phyloP scores from a whole-genome alignment of 495 filamentous ascomycete species.

The Podospora sp. region DNA sequence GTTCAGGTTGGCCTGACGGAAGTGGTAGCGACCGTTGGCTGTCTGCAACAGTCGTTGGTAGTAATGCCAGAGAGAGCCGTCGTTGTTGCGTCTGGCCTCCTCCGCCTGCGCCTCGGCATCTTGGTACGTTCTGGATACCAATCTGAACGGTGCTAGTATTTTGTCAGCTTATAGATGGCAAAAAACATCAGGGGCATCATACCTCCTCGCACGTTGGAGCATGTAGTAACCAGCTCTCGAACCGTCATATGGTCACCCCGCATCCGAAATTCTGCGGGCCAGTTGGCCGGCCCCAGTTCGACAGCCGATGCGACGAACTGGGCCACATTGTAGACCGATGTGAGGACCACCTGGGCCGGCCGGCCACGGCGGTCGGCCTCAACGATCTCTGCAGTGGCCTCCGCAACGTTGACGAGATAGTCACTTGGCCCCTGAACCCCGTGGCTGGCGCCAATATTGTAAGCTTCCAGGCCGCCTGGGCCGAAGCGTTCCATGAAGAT shows the following conservation, averaged over 20 bases:
- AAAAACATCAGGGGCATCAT: constrained; percentile 20
- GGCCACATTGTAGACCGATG: constrained; percentile 66
- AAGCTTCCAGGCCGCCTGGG: constrained; percentile 60
- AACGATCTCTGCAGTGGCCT: constrained; percentile 60
- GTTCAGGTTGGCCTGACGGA: constrained; percentile 50
- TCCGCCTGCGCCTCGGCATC: constrained; percentile 47
- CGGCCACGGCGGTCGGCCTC: constrained; percentile 50
- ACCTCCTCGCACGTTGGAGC: constrained; percentile 47
- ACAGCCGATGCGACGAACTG: constrained; percentile 65
- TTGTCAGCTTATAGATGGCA: constrained; percentile 17
- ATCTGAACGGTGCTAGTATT: constrained; percentile 42
- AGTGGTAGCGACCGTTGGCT: constrained; percentile 53
- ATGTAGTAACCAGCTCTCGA: constrained; percentile 50
- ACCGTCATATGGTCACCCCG: constrained; percentile 62
- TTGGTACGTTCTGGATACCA: constrained; percentile 42
- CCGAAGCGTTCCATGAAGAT: constrained; percentile 77
- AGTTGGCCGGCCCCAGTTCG: constrained; percentile 59
- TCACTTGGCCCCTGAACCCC: constrained; percentile 58
- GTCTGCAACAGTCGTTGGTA: constrained; percentile 53
- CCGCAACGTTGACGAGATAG: constrained; percentile 64
- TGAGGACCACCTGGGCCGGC: constrained; percentile 62
- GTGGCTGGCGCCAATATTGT: constrained; percentile 54
- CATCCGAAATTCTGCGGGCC: constrained; percentile 70
- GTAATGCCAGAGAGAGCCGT: constrained; percentile 40
- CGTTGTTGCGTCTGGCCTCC: constrained; percentile 40